Percentiles rank a stretch among this genome's conserved stretches.
Evolutionary conservation across 1,284 basidiomycete species (phyloP).

Genomic region (Melanopsichium pennsylvanicum): DNA sequence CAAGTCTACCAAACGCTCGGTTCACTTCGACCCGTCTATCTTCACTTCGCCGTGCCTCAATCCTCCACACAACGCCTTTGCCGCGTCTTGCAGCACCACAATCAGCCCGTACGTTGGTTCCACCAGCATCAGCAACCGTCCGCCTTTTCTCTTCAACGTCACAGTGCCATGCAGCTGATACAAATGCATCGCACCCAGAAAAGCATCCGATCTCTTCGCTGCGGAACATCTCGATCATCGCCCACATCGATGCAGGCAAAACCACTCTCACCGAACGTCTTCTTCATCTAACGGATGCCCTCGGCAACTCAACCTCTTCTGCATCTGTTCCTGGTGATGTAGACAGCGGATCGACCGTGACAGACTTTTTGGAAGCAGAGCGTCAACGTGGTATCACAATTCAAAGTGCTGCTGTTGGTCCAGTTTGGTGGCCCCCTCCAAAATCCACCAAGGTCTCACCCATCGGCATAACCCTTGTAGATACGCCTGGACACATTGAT

Average conservation of each 20-base stretch:
- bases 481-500: constrained; percentile 90
- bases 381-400: constrained; percentile 89
- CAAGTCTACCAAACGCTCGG: too few relatives aligned
- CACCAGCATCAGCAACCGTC: too few relatives aligned
- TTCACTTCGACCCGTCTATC: too few relatives aligned
- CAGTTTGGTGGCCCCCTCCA: constrained; percentile 76
- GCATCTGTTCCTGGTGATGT: constrained; percentile 74
- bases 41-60: too few relatives aligned
- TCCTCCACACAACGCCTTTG: too few relatives aligned
- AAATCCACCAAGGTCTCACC: too few relatives aligned
- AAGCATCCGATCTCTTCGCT: constrained; percentile 26
- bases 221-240: constrained; percentile 55
- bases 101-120: too few relatives aligned
- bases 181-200: constrained; percentile 16
- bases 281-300: constrained; percentile 77
- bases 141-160: constrained; percentile 8
- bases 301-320: constrained; percentile 67
- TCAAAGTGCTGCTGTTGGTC: constrained; percentile 83
- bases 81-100: too few relatives aligned
- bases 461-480: constrained; percentile 77
- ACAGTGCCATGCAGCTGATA: not conserved
- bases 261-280: constrained; percentile 89
- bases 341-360: constrained; percentile 86
- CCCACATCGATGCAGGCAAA: constrained; percentile 78
- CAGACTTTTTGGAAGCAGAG: constrained; percentile 88